phyloP scores from a whole-genome alignment of 2,329 filamentous ascomycete genomes.

The Myriangium duriaei region DNA sequence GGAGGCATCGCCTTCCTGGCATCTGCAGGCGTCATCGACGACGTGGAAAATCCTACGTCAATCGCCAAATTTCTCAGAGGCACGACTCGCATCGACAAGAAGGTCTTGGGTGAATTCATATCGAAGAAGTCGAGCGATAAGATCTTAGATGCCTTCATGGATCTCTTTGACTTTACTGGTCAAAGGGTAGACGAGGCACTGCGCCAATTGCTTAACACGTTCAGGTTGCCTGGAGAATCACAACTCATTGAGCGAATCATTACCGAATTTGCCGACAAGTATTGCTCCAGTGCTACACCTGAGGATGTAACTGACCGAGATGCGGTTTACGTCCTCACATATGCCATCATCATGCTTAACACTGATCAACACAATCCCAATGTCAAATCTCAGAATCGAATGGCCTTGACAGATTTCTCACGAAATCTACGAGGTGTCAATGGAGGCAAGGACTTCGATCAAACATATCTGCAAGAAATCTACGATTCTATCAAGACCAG shows the following conservation, averaged over 20 bases:
- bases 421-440: conserved; percentile 88
- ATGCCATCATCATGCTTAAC: conserved; percentile 95
- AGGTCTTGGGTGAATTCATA: conserved; percentile 78
- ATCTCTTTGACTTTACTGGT: conserved; percentile 73
- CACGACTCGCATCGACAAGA: conserved; percentile 81
- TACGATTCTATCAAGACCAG: conserved; percentile 84
- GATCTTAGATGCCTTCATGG: conserved; percentile 74
- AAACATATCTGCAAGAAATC: conserved; percentile 72
- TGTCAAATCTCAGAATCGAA: conserved; percentile 62
- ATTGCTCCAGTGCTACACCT: conserved; percentile 56
- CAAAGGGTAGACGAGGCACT: conserved; percentile 86
- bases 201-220: conserved; percentile 74
- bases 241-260: conserved; percentile 88
- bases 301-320: conserved; percentile 74
- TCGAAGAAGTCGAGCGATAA: conserved; percentile 81
- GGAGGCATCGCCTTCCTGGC: conserved; percentile 75
- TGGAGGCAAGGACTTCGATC: conserved; percentile 67
- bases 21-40: conserved; percentile 71
- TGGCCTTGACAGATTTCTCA: conserved; percentile 72
- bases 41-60: conserved; percentile 58
- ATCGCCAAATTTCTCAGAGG: conserved; percentile 81
- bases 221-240: conserved; percentile 87
- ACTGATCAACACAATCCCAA: conserved; percentile 96
- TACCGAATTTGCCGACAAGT: conserved; percentile 74
- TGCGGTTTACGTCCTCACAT: conserved; percentile 78